These are phyloP conservation scores for Salicornia ramosissima DNA, from an alignment of 148 eudicot genomes.

Conservation along the genomic window DNA sequence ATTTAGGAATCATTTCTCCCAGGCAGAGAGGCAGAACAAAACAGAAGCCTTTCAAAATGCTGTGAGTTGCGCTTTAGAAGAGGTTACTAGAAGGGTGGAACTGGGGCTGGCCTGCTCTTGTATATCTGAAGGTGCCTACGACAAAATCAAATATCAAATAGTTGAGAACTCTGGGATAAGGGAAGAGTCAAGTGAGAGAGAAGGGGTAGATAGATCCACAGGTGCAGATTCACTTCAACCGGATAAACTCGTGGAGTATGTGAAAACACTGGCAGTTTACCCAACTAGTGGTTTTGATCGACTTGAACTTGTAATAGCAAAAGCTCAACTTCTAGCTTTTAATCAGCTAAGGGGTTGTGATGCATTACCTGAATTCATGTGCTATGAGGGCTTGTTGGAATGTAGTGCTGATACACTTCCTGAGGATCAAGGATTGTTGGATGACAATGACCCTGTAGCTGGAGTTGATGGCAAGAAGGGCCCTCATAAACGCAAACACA, in stretches of 20 bases:
- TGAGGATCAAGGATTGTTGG: slow-evolving; percentile 18
- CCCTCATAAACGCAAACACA: slow-evolving; percentile 49
- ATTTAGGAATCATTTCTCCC: slow-evolving; percentile 62
- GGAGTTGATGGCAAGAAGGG: slow-evolving; percentile 31
- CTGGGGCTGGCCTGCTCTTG: slow-evolving; percentile 83
- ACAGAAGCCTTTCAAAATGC: slow-evolving; percentile 76
- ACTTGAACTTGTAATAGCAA: slow-evolving; percentile 57
- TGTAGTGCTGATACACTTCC: slow-evolving; percentile 25
- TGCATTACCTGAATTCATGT: slow-evolving; percentile 43
- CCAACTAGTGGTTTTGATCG: slow-evolving; percentile 46
- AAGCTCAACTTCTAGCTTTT: slow-evolving; percentile 73
- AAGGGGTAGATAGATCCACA: slow-evolving; percentile 45
- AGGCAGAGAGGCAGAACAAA: slow-evolving; percentile 68
- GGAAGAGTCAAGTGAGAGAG: slow-evolving; percentile 50
- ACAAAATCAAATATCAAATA: slow-evolving; percentile 53
- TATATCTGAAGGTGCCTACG: slow-evolving; percentile 44
- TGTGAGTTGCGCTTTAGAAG: slow-evolving; percentile 69
- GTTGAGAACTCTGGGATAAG: slow-evolving; percentile 72
- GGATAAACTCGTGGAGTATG: slow-evolving; percentile 48
- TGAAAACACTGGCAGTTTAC: slow-evolving; percentile 52
- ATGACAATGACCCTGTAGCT: slow-evolving; percentile 32
- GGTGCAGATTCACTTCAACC: slow-evolving; percentile 53
- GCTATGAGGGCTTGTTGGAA: slow-evolving; percentile 47
- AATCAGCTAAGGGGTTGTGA: slow-evolving; percentile 50
- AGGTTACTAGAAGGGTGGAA: slow-evolving; percentile 74